These are phyloP conservation scores for Ophiostoma pallidulum DNA, from an alignment of 2,329 filamentous ascomycete species.

Conservation along the genomic window DNA sequence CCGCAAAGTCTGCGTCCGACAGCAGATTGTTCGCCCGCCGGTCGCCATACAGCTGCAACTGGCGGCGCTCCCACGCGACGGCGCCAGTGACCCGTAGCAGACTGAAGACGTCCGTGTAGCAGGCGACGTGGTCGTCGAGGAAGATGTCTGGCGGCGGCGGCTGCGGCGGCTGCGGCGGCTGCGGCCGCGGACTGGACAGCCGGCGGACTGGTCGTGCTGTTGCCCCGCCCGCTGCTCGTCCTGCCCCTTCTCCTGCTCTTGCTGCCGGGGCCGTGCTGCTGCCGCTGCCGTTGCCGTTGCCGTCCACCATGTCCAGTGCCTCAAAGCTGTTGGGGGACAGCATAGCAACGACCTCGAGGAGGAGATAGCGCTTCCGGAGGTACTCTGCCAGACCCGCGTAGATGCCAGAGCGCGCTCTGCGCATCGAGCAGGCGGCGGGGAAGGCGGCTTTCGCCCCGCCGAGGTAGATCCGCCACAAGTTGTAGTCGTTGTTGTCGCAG, in stretches of 20 bases:
- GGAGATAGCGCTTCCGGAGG: neutral
- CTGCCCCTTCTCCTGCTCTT: too few species aligned
- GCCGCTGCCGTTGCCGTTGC: neutral
- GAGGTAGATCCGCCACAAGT: slow-evolving; percentile 3
- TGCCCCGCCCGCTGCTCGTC: too few species aligned
- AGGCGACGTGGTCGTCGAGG: slow-evolving; percentile 4
- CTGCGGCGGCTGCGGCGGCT: neutral
- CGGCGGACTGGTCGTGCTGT: too few species aligned
- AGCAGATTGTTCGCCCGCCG: neutral
- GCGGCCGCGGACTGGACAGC: too few species aligned
- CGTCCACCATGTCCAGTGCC: neutral
- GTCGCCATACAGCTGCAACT: neutral
- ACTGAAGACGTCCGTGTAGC: slow-evolving; percentile 3
- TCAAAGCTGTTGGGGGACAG: slow-evolving; percentile 4
- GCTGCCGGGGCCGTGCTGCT: too few species aligned
- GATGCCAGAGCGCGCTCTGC: too few species aligned
- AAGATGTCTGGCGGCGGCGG: neutral
- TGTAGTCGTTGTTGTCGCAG: slow-evolving; percentile 4
- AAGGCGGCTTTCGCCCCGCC: neutral
- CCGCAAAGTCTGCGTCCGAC: neutral
- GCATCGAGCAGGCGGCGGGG: neutral
- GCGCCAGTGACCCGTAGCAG: slow-evolving; percentile 5
- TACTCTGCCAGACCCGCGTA: neutral
- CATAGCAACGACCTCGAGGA: slow-evolving; percentile 4
- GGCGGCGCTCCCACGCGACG: slow-evolving; percentile 3